These are phyloP conservation scores for Trichosporon ovoides DNA, from an alignment of 1,284 basidiomycete species.

Conservation along the genomic window DNA sequence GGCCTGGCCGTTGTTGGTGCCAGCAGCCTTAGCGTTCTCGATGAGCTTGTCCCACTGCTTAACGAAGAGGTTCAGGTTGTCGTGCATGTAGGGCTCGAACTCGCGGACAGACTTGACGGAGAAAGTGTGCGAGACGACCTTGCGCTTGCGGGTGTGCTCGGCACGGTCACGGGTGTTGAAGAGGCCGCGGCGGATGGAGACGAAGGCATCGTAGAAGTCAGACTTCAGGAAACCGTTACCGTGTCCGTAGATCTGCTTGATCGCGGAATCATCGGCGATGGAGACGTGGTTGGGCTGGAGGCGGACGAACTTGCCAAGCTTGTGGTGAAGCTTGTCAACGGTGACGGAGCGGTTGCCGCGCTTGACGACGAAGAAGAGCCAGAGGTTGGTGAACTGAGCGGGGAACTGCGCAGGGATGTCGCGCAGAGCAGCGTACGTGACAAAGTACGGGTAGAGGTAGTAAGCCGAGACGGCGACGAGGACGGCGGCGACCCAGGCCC, in stretches of 20 bases:
- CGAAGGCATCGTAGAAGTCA: constrained; percentile 66
- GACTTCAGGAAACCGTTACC: constrained; percentile 73
- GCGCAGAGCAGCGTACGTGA: constrained; percentile 13
- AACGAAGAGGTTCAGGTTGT: constrained; percentile 60
- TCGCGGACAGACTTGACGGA: constrained; percentile 60
- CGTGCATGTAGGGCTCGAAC: constrained; percentile 65
- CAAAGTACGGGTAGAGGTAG: constrained; percentile 20
- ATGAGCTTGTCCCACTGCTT: constrained; percentile 76
- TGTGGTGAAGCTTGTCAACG: constrained; percentile 69
- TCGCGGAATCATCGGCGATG: constrained; percentile 69
- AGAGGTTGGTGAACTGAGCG: constrained; percentile 69
- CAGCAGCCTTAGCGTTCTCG: constrained; percentile 53
- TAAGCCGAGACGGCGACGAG: constrained; percentile 7
- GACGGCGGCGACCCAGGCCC: constrained; percentile 1
- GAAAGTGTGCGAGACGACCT: constrained; percentile 82
- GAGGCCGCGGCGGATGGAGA: constrained; percentile 59
- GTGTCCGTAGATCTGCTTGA: constrained; percentile 65
- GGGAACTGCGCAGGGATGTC: constrained; percentile 63
- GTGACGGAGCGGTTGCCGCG: constrained; percentile 68
- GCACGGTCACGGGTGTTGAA: constrained; percentile 59
- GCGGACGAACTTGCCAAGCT: constrained; percentile 73
- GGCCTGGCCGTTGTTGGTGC: constrained; percentile 53
- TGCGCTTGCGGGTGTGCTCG: constrained; percentile 82
- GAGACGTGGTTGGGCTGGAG: constrained; percentile 82
- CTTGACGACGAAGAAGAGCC: constrained; percentile 64